Percentiles rank a stretch among this genome's conserved stretches.
phyloP scores from a whole-genome alignment of 306 rosid species.

The Trifolium dubium region DNA sequence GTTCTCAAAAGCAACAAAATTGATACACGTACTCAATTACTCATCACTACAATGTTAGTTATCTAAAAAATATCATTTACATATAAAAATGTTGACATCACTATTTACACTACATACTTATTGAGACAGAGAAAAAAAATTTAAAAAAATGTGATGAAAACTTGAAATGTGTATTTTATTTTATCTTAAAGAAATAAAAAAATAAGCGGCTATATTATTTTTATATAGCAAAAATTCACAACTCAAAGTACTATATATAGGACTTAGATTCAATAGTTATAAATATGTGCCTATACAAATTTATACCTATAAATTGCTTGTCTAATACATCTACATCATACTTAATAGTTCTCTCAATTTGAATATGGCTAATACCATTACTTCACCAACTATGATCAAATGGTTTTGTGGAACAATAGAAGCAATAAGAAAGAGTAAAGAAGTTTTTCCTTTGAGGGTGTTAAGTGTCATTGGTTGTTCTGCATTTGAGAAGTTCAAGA shows the following conservation, averaged over 20 bases:
- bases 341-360: constrained; percentile 13
- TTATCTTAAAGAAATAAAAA: not conserved
- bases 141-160: not conserved
- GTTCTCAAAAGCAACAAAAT: not conserved
- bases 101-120: not conserved
- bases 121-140: not conserved
- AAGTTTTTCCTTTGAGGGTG: constrained; percentile 4
- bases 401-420: not conserved
- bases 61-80: not conserved
- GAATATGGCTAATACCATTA: constrained; percentile 36
- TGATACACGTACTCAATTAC: not conserved
- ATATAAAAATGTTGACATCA: not conserved
- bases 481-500: constrained; percentile 22
- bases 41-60: not conserved
- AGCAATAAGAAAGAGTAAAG: constrained; percentile 11
- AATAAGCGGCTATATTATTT: not conserved
- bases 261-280: not conserved
- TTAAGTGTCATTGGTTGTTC: constrained; percentile 4
- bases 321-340: constrained; percentile 6
- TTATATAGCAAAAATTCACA: not conserved
- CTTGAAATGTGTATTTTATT: not conserved
- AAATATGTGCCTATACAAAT: not conserved
- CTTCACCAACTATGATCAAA: constrained; percentile 12
- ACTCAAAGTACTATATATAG: not conserved
- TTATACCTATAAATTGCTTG: constrained; percentile 31